Conservation (phyloP, 768 basidiomycete genomes). For the Pulveroboletus frians region DNA sequence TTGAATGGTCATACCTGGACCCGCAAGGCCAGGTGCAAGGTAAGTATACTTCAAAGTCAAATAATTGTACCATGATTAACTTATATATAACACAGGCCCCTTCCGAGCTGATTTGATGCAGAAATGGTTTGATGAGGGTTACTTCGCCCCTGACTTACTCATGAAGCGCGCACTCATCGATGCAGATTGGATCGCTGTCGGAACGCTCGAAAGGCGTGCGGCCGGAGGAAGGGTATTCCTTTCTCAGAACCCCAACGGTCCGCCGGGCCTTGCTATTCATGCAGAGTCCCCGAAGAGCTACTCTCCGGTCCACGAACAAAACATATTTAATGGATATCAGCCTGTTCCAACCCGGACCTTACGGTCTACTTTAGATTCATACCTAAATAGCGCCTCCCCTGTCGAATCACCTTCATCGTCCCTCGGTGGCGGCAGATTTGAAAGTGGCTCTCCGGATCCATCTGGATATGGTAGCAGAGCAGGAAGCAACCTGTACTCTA, state of each 20-base stretch:
- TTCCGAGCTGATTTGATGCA: constrained; percentile 90
- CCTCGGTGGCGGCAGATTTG: constrained; percentile 57
- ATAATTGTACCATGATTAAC: neutral
- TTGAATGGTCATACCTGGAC: constrained; percentile 92
- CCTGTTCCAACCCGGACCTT: constrained; percentile 59
- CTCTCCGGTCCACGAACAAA: constrained; percentile 35
- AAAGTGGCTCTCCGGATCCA: constrained; percentile 68
- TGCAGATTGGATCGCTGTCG: constrained; percentile 60
- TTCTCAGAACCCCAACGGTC: constrained; percentile 41
- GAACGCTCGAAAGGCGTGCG: constrained; percentile 50
- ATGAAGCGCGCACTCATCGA: constrained; percentile 79
- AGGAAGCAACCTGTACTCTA: constrained; percentile 32
- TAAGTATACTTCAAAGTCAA: constrained; percentile 26
- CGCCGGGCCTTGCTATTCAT: constrained; percentile 50
- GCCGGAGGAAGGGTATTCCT: constrained; percentile 59
- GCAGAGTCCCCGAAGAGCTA: constrained; percentile 47
- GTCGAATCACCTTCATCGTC: constrained; percentile 74
- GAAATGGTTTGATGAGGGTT: constrained; percentile 89
- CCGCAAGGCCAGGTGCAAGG: constrained; percentile 91
- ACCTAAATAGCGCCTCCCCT: constrained; percentile 47
- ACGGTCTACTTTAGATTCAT: constrained; percentile 63
- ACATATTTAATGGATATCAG: constrained; percentile 50
- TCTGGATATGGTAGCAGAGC: constrained; percentile 47
- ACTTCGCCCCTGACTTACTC: constrained; percentile 77
- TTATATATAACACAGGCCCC: constrained; percentile 53